These are phyloP conservation scores for Lycium ferocissimum DNA, from an alignment of 257 asterid genomes.

Conservation along the genomic window DNA sequence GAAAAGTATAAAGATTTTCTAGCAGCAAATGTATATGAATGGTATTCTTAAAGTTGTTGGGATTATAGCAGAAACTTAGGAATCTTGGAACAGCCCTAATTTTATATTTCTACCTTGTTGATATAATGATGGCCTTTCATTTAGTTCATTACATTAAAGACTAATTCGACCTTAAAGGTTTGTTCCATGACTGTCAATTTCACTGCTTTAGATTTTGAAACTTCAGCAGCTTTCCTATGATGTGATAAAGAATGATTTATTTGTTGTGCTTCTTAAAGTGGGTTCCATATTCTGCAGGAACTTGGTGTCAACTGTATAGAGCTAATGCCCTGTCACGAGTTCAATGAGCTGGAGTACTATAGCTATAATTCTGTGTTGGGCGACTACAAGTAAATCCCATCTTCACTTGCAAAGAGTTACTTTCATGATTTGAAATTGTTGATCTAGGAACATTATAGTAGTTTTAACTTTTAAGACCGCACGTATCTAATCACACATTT, in stretches of 20 bases:
- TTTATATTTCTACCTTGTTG: neutral
- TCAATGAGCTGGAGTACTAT: constrained; percentile 94
- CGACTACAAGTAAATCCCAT: constrained; percentile 72
- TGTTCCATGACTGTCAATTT: neutral
- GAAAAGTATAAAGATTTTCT: neutral
- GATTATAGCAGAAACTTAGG: neutral
- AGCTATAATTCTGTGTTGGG: constrained; percentile 92
- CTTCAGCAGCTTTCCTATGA: neutral
- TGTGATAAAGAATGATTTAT: neutral
- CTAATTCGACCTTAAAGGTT: neutral
- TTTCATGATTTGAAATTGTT: constrained; percentile 9
- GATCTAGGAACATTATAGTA: neutral
- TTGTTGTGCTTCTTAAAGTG: constrained; percentile 13
- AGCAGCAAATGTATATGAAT: neutral
- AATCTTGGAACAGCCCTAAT: neutral
- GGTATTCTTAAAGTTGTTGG: neutral
- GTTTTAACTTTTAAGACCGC: constrained; percentile 5
- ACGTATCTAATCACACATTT: neutral
- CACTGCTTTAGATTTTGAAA: neutral
- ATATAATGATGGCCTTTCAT: neutral
- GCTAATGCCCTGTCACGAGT: constrained; percentile 99
- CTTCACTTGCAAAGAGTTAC: constrained; percentile 18
- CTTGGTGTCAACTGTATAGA: constrained; percentile 98
- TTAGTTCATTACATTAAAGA: neutral
- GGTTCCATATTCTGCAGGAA: constrained; percentile 58